Conservation (phyloP, 2,329 filamentous ascomycete species). For the Penicillium sp. region DNA sequence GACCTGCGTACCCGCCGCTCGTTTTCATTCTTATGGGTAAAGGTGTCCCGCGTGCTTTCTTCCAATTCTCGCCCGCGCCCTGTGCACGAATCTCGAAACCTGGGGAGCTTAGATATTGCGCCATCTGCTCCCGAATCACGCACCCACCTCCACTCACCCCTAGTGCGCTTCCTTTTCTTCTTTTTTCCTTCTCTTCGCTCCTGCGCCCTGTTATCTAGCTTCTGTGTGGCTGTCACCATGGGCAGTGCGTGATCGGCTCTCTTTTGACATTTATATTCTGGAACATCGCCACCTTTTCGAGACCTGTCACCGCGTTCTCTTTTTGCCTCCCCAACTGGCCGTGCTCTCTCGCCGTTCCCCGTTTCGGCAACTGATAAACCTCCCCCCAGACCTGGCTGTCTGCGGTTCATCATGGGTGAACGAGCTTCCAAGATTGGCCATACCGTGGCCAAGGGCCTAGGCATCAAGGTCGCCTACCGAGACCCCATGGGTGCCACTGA, state of each 20-base stretch:
- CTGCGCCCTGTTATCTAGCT: constrained; percentile 5
- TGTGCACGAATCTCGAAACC: constrained; percentile 13
- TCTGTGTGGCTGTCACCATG: constrained; percentile 13
- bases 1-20: background rate
- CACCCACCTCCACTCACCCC: constrained; percentile 11
- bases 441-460: constrained; percentile 71
- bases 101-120: constrained; percentile 27
- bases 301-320: constrained; percentile 3
- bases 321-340: background rate
- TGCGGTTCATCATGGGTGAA: constrained; percentile 32
- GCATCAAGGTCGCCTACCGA: constrained; percentile 74
- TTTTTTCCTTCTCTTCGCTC: constrained; percentile 7
- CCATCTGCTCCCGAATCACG: constrained; percentile 25
- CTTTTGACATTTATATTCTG: constrained; percentile 15
- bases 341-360: constrained; percentile 3
- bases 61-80: constrained; percentile 9
- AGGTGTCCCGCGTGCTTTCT: constrained; percentile 4
- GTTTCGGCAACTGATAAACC: constrained; percentile 5
- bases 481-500: constrained; percentile 57
- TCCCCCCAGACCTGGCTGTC: background rate
- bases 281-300: constrained; percentile 14
- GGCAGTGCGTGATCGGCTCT: constrained; percentile 14
- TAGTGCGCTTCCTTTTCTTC: constrained; percentile 4
- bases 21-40: background rate
- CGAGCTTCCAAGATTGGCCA: constrained; percentile 62